These are phyloP conservation scores for Xylaria sp. DNA, from an alignment of 2,329 filamentous ascomycete genomes.

Conservation along the genomic window DNA sequence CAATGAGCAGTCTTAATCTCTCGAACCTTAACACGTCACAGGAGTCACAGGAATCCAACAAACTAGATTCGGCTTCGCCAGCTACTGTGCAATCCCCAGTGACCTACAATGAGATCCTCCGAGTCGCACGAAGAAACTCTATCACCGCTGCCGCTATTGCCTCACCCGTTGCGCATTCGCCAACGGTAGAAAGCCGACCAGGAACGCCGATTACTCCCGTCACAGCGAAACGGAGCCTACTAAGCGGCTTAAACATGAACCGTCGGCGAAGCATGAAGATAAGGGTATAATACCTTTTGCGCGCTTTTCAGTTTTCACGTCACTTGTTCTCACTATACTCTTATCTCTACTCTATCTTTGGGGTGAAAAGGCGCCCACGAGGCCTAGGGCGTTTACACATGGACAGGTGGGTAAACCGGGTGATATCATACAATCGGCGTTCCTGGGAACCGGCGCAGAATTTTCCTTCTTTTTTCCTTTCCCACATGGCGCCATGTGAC, in stretches of 20 bases:
- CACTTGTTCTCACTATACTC: slow-evolving; percentile 14
- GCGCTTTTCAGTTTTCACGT: slow-evolving; percentile 12
- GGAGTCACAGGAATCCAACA: slow-evolving; percentile 50
- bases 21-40: slow-evolving; percentile 39
- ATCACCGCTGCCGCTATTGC: slow-evolving; percentile 43
- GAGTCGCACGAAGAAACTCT: slow-evolving; percentile 57
- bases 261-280: slow-evolving; percentile 56
- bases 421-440: slow-evolving; percentile 36
- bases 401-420: slow-evolving; percentile 21
- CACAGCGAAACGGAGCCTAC: slow-evolving; percentile 49
- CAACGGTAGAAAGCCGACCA: slow-evolving; percentile 37
- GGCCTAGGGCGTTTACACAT: slow-evolving; percentile 35
- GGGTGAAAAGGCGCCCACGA: slow-evolving; percentile 12
- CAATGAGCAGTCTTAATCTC: slow-evolving; percentile 46
- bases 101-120: slow-evolving; percentile 62
- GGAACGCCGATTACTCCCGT: slow-evolving; percentile 30
- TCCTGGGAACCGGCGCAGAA: slow-evolving; percentile 31
- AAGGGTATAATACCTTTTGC: slow-evolving; percentile 36
- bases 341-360: slow-evolving; percentile 30
- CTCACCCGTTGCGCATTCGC: slow-evolving; percentile 38
- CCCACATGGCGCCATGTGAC: slow-evolving; percentile 26
- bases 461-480: slow-evolving; percentile 6
- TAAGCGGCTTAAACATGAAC: slow-evolving; percentile 52
- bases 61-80: slow-evolving; percentile 43
- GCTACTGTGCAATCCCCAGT: slow-evolving; percentile 50